phyloP scores from a whole-genome alignment of 495 filamentous ascomycete species.

The Podospora pseudocomata region DNA sequence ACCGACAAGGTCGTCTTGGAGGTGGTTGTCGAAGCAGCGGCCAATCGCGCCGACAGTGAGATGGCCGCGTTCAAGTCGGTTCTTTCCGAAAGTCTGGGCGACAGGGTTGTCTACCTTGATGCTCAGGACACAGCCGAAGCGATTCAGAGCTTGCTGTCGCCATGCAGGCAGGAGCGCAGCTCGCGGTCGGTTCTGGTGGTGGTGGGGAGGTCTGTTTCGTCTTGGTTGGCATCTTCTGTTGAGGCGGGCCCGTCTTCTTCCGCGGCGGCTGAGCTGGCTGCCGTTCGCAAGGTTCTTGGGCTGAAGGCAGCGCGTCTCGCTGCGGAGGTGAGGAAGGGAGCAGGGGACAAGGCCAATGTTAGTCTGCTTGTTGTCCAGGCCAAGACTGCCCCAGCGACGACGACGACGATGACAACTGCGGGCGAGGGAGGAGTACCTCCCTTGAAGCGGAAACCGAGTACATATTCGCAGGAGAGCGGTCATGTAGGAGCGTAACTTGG shows the following conservation, averaged over 20 bases:
- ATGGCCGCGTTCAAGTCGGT: slow-evolving; percentile 15
- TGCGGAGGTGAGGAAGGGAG: slow-evolving; percentile 39
- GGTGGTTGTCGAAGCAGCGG: slow-evolving; percentile 47
- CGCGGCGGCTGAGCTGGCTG: slow-evolving; percentile 15
- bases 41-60: background rate
- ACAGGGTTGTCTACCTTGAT: background rate
- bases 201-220: slow-evolving; percentile 1
- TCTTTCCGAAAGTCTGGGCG: slow-evolving; percentile 3
- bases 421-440: background rate
- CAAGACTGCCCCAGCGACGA: slow-evolving; percentile 19
- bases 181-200: slow-evolving; percentile 7
- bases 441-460: background rate
- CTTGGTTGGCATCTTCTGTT: background rate
- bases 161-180: background rate
- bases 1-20: slow-evolving; percentile 68
- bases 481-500: background rate
- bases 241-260: too few relatives aligned
- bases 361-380: slow-evolving; percentile 74
- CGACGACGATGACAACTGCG: background rate
- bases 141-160: background rate
- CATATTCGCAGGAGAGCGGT: background rate
- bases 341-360: slow-evolving; percentile 42
- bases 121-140: background rate
- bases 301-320: slow-evolving; percentile 58
- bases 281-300: slow-evolving; percentile 60